Conservation (phyloP, 1,284 basidiomycete species). For the Chiua sp. region DNA sequence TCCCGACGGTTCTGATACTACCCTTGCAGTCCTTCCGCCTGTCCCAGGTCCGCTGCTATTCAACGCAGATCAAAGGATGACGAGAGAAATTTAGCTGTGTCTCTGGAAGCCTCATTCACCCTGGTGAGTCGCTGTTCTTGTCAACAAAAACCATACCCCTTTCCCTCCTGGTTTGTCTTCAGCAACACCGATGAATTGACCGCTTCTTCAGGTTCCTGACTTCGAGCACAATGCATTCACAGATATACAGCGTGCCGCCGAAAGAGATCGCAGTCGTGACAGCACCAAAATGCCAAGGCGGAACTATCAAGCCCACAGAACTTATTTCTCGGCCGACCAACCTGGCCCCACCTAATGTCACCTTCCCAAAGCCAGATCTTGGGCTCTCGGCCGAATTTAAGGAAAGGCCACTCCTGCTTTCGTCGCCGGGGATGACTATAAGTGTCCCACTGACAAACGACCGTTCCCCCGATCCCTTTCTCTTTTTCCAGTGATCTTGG, state of each 20-base stretch:
- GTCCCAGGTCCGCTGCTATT: no score
- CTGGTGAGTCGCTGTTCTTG: no score
- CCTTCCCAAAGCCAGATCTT: conserved; percentile 66
- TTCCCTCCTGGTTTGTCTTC: no score
- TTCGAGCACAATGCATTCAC: conserved; percentile 75
- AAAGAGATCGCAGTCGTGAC: conserved; percentile 79
- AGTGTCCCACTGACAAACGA: conserved; percentile 31
- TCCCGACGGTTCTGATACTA: no score
- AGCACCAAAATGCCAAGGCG: conserved; percentile 64
- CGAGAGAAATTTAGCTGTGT: no score
- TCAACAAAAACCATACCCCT: no score
- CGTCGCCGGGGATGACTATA: conserved; percentile 41
- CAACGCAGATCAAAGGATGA: no score
- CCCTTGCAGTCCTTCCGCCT: no score
- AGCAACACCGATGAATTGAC: no score
- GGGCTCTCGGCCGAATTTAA: conserved; percentile 72
- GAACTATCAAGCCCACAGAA: conserved; percentile 82
- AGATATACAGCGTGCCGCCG: conserved; percentile 77
- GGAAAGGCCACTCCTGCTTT: conserved; percentile 46
- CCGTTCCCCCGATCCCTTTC: conserved; percentile 64
- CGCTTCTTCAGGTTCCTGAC: conserved; percentile 79
- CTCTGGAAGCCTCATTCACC: no score
- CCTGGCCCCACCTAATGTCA: conserved; percentile 51
- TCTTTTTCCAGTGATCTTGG: conserved; percentile 76
- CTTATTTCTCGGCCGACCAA: conserved; percentile 82